These are phyloP conservation scores for Candolleomyces efflorescens DNA, from an alignment of 768 basidiomycete genomes.

Conservation along the genomic window DNA sequence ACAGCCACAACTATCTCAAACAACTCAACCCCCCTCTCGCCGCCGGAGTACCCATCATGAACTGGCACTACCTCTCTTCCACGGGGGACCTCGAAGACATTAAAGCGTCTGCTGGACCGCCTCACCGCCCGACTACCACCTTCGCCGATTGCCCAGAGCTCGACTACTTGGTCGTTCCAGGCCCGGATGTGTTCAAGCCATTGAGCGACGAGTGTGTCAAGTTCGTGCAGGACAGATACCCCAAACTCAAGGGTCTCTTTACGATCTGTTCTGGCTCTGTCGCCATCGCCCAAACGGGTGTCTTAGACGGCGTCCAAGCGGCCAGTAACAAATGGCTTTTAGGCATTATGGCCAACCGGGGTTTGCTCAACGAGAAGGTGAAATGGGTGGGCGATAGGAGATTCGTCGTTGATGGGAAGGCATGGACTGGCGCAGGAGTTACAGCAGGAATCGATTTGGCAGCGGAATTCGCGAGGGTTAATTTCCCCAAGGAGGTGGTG, in stretches of 20 bases:
- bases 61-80: too few relatives aligned
- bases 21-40: not conserved
- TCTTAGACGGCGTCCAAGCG: slow-evolving; percentile 21
- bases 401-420: slow-evolving; percentile 23
- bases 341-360: slow-evolving; percentile 3
- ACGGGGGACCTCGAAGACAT: too few relatives aligned
- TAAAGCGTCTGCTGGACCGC: too few relatives aligned
- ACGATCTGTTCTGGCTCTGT: slow-evolving; percentile 23
- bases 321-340: slow-evolving; percentile 20
- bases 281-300: slow-evolving; percentile 15
- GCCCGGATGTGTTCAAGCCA: too few relatives aligned
- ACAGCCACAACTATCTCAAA: slow-evolving; percentile 10
- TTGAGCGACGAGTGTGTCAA: too few relatives aligned
- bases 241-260: slow-evolving; percentile 18
- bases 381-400: slow-evolving; percentile 24
- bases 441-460: slow-evolving; percentile 24
- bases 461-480: slow-evolving; percentile 20
- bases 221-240: not conserved
- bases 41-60: too few relatives aligned
- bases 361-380: slow-evolving; percentile 17
- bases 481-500: slow-evolving; percentile 20
- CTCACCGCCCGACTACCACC: too few relatives aligned
- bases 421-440: slow-evolving; percentile 23
- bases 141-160: too few relatives aligned
- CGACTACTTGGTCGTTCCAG: too few relatives aligned